These are phyloP conservation scores for Leptosphaerulina australis DNA, from an alignment of 2,329 filamentous ascomycete species.

Conservation along the genomic window DNA sequence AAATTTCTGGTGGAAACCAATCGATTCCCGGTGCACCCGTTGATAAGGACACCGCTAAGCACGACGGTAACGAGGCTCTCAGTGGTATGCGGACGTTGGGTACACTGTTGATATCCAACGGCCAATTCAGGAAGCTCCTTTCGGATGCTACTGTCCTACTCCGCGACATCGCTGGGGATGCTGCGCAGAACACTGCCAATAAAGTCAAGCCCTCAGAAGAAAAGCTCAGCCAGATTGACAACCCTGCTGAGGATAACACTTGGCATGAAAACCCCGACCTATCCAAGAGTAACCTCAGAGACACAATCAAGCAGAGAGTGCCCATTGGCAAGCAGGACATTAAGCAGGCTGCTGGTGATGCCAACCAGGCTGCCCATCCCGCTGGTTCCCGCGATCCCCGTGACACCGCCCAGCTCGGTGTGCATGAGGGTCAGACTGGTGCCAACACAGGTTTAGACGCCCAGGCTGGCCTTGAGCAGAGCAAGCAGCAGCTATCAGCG, in stretches of 20 bases:
- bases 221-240: conserved; percentile 75
- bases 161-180: conserved; percentile 91
- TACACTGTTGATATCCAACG: conserved; percentile 89
- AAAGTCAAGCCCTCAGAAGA: conserved; percentile 80
- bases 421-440: conserved; percentile 57
- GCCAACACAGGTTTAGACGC: conserved; percentile 59
- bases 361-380: conserved; percentile 63
- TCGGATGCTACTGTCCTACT: conserved; percentile 78
- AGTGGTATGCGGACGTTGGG: conserved; percentile 88
- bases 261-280: conserved; percentile 90
- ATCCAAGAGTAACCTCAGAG: conserved; percentile 70
- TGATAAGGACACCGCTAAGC: conserved; percentile 75
- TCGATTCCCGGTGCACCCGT: conserved; percentile 69
- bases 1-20: conserved; percentile 69
- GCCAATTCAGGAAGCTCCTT: conserved; percentile 91
- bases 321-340: conserved; percentile 64
- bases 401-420: conserved; percentile 60
- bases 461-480: conserved; percentile 56
- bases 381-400: conserved; percentile 60
- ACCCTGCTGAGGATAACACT: conserved; percentile 85
- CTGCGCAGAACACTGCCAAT: conserved; percentile 76
- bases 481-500: conserved; percentile 64
- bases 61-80: conserved; percentile 82
- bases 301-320: conserved; percentile 66
- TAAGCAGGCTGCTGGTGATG: conserved; percentile 62